These are phyloP conservation scores for Entrophospora sp. DNA, from an alignment of 192 early-diverging fungal genomes.

Conservation along the genomic window DNA sequence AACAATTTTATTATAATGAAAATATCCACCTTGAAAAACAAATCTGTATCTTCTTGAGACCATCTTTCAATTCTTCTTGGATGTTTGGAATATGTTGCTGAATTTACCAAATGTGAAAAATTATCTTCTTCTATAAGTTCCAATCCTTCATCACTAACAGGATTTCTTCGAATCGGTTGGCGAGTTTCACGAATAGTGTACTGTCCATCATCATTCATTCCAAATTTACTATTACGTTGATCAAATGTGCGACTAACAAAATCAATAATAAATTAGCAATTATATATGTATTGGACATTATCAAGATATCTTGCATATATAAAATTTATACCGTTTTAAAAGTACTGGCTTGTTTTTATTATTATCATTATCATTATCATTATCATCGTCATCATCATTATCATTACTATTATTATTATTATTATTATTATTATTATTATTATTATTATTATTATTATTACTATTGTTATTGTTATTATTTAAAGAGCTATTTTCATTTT, in stretches of 20 bases:
- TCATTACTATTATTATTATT: not conserved
- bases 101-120: conserved; percentile 28
- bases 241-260: not conserved
- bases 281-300: no score
- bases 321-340: conserved; percentile 3
- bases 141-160: conserved; percentile 15
- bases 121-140: conserved; percentile 32
- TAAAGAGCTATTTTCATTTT: not conserved
- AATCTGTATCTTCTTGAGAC: conserved; percentile 31
- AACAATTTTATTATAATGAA: not conserved
- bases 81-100: conserved; percentile 14
- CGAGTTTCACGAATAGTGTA: not conserved
- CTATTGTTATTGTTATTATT: not conserved
- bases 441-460: not conserved
- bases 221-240: not conserved
- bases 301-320: not conserved
- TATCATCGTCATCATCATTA: not conserved
- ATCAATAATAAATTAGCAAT: no score
- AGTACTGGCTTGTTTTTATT: not conserved
- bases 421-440: not conserved
- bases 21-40: conserved; percentile 29
- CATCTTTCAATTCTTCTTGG: conserved; percentile 25
- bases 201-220: conserved; percentile 6
- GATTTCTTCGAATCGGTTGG: not conserved
- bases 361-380: not conserved